These are phyloP conservation scores for Beauveria australis DNA, from an alignment of 2,329 filamentous ascomycete species.

Conservation along the genomic window DNA sequence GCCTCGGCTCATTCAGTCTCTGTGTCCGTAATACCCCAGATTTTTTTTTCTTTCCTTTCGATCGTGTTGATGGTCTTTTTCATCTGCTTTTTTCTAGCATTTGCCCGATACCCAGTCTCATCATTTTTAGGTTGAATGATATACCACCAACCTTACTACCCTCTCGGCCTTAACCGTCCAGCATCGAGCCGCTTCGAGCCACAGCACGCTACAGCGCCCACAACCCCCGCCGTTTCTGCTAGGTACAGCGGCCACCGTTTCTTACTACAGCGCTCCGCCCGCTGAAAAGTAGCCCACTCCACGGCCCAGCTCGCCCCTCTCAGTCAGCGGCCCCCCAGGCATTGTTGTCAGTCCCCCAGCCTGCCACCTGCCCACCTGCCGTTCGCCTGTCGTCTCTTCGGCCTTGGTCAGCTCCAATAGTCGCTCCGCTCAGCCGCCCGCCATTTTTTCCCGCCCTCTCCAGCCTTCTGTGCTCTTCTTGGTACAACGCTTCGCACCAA, in stretches of 20 bases:
- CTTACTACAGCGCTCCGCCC: not conserved
- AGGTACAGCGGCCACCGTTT: not conserved
- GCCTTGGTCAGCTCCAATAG: conserved; percentile 3
- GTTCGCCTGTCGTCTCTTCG: not conserved
- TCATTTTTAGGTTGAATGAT: not conserved
- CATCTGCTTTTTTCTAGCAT: not conserved
- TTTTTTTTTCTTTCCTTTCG: not conserved
- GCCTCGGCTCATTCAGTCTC: not conserved
- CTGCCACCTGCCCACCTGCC: not conserved
- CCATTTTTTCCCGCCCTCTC: not conserved
- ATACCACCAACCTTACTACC: not conserved
- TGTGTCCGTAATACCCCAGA: conserved; percentile 2
- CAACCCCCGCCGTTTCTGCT: not conserved
- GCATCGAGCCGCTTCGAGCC: no score
- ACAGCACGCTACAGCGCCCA: not conserved
- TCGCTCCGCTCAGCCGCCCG: not conserved
- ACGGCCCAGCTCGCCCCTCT: not conserved
- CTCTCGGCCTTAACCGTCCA: not conserved
- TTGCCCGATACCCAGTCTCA: not conserved
- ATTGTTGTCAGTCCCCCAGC: no score
- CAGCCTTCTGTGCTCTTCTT: not conserved
- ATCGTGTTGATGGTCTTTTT: not conserved
- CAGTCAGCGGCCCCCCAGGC: no score
- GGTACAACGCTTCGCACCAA: not conserved
- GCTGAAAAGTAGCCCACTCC: not conserved